Conservation (phyloP, 768 basidiomycete species). For the Lentinus tigrinus region DNA sequence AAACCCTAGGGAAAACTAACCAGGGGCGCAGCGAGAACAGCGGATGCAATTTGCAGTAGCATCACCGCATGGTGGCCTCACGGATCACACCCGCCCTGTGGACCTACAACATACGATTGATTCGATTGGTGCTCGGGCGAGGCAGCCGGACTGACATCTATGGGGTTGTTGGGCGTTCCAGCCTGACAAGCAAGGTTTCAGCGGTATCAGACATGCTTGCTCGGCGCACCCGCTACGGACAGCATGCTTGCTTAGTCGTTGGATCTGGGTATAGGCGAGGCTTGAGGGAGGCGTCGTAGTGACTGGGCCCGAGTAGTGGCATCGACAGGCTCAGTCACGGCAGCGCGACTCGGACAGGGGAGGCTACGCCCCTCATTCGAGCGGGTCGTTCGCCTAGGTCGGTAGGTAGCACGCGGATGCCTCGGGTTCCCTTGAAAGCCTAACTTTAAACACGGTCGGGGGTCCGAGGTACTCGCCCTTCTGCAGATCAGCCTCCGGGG, state of each 20-base stretch:
- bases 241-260: not conserved
- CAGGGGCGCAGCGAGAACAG: not conserved
- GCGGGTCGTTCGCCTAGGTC: not conserved
- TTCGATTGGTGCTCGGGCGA: conserved; percentile 1
- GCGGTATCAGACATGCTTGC: not conserved
- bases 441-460: conserved; percentile 6
- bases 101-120: conserved; percentile 16
- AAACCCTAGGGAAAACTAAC: conserved; percentile 9
- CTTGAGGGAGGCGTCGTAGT: not conserved
- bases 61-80: conserved; percentile 12
- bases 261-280: not conserved
- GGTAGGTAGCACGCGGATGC: not conserved
- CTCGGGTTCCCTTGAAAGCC: not conserved
- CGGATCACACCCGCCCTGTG: conserved; percentile 12
- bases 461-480: not conserved
- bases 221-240: not conserved
- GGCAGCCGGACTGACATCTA: not conserved
- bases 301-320: not conserved
- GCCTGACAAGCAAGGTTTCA: not conserved
- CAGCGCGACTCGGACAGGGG: not conserved
- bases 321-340: not conserved
- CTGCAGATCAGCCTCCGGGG: not conserved
- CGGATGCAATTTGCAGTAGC: not conserved
- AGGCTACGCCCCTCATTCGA: not conserved
- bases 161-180: not conserved